Evolutionary conservation across 2,329 filamentous ascomycete species (phyloP).

Genomic region (Pezizomycotina sp.): DNA sequence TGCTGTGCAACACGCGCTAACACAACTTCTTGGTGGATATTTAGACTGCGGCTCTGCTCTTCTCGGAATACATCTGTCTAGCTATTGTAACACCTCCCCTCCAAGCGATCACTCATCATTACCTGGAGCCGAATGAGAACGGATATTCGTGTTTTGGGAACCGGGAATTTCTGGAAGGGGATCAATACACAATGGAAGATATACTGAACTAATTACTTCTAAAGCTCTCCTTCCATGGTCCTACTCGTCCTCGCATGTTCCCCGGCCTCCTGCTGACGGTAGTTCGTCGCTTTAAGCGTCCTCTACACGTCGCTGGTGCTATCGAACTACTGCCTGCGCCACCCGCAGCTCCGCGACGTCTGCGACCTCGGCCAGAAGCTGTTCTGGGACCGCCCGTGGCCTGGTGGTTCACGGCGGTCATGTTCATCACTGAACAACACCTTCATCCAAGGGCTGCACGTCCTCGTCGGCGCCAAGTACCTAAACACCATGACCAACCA

Average conservation of each 20-base stretch:
- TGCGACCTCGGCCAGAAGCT: constrained; percentile 93
- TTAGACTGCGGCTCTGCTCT: constrained; percentile 69
- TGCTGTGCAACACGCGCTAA: no score
- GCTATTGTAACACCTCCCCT: no score
- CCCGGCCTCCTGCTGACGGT: constrained; percentile 72
- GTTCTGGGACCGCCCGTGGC: constrained; percentile 69
- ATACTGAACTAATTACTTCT: no score
- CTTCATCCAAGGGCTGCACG: constrained; percentile 73
- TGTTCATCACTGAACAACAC: constrained; percentile 83
- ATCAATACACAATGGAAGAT: no score
- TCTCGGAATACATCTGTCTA: constrained; percentile 90
- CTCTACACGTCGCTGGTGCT: constrained; percentile 55
- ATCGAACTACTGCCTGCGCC: constrained; percentile 78
- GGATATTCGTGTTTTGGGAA: no score
- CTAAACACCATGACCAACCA: constrained; percentile 71
- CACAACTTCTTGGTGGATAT: constrained; percentile 1
- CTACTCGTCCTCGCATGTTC: constrained; percentile 72
- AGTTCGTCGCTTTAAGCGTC: constrained; percentile 56
- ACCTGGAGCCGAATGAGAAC: constrained; percentile 2
- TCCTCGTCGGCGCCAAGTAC: constrained; percentile 70
- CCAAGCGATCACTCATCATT: constrained; percentile 15
- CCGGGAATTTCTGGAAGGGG: no score
- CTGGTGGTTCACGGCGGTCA: no score
- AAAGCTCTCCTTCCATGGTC: constrained; percentile 98
- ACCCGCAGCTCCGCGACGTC: constrained; percentile 81